phyloP scores from a whole-genome alignment of 2,329 filamentous ascomycete species.

The Colletotrichum agaves region DNA sequence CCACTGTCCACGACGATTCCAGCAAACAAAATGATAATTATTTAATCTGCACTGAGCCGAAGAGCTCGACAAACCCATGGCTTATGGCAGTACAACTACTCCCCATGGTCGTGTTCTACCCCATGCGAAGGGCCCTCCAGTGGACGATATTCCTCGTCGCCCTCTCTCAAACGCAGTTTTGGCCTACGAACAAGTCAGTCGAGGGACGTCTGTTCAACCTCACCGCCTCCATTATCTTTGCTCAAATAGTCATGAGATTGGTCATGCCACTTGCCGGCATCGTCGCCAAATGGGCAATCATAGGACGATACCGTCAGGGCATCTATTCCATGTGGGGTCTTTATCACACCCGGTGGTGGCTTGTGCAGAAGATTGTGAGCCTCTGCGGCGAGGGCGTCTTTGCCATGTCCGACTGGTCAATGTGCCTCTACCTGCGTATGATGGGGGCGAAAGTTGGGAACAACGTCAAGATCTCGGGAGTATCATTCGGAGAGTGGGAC shows the following conservation, averaged over 20 bases:
- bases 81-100: constrained; percentile 62
- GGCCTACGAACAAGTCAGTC: constrained; percentile 52
- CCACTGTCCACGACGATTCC: constrained; percentile 18
- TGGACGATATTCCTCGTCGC: constrained; percentile 64
- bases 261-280: constrained; percentile 60
- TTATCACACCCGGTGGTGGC: constrained; percentile 69
- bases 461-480: constrained; percentile 58
- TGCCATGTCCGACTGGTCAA: constrained; percentile 50
- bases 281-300: constrained; percentile 63
- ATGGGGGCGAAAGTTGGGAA: constrained; percentile 64
- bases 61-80: constrained; percentile 60
- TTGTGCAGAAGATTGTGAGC: constrained; percentile 63
- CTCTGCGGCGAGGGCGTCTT: constrained; percentile 62
- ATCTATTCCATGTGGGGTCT: constrained; percentile 69
- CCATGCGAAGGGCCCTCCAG: constrained; percentile 60
- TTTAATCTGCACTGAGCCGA: constrained; percentile 49
- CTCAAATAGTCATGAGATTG: constrained; percentile 51
- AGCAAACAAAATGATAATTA: constrained; percentile 20
- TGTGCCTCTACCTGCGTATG: constrained; percentile 59
- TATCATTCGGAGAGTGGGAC: constrained; percentile 65
- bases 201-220: constrained; percentile 61
- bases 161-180: constrained; percentile 53
- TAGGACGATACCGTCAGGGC: constrained; percentile 63
- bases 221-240: constrained; percentile 55
- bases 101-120: constrained; percentile 61